phyloP scores from a whole-genome alignment of 352 stramenopile genomes.

The Phytophthora sp. region DNA sequence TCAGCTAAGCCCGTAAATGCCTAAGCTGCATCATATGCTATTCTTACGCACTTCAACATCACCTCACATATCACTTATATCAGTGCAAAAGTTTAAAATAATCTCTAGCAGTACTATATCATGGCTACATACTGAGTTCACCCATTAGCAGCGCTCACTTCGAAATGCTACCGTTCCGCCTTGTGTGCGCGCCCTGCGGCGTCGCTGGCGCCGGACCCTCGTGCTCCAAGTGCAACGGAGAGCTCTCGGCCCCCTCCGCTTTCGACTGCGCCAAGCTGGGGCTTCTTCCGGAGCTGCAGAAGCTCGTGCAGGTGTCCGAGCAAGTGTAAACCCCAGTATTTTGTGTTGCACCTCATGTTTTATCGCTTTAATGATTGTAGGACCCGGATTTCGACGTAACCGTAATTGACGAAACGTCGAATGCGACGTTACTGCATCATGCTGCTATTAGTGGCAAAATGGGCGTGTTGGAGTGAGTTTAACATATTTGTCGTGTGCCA shows the following conservation, averaged over 20 bases:
- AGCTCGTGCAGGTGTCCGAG: conserved; percentile 58
- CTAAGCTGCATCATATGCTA: conserved; percentile 19
- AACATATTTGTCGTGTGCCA: background rate
- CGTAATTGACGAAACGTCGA: conserved; percentile 46
- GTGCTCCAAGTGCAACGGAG: conserved; percentile 51
- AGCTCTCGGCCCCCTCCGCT: conserved; percentile 42
- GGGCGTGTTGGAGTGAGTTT: conserved; percentile 67
- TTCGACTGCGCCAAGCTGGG: conserved; percentile 76
- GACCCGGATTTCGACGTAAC: conserved; percentile 67
- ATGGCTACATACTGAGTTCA: conserved; percentile 15
- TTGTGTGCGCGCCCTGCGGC: conserved; percentile 46
- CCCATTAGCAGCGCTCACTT: background rate
- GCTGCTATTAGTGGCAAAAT: conserved; percentile 85
- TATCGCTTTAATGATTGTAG: conserved; percentile 24
- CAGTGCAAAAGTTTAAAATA: conserved; percentile 1
- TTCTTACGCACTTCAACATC: conserved; percentile 30
- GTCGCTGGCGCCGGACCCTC: conserved; percentile 13
- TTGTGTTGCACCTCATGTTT: conserved; percentile 4
- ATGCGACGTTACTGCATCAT: conserved; percentile 78
- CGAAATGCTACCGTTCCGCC: conserved; percentile 24
- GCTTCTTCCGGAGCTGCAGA: conserved; percentile 62
- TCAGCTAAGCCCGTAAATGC: background rate
- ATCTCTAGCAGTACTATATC: background rate
- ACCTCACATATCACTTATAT: background rate
- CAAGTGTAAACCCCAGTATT: conserved; percentile 35